These are phyloP conservation scores for Fusarium citri DNA, from an alignment of 2,329 filamentous ascomycete species.

Conservation along the genomic window DNA sequence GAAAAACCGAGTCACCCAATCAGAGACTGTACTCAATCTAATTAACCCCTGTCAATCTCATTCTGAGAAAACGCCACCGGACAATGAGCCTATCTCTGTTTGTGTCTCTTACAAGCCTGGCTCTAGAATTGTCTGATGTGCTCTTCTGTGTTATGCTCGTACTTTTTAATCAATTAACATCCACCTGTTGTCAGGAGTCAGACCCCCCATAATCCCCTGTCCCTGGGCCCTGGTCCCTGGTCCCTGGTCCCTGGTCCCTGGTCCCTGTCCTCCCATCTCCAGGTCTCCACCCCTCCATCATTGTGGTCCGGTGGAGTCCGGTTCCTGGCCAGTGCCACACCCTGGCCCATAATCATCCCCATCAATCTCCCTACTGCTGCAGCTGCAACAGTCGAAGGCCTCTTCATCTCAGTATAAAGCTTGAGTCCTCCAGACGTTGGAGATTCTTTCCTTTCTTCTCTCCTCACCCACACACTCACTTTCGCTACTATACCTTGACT, in stretches of 20 bases:
- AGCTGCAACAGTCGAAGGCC: constrained; percentile 1
- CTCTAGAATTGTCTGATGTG: not conserved
- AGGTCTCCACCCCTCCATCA: constrained; percentile 25
- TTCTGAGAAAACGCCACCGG: constrained; percentile 22
- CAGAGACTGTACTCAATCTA: not conserved
- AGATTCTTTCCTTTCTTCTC: constrained; percentile 50
- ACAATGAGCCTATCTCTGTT: constrained; percentile 30
- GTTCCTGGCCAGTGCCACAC: constrained; percentile 1
- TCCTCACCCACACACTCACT: constrained; percentile 57
- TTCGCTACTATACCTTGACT: constrained; percentile 46
- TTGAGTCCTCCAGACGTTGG: constrained; percentile 55
- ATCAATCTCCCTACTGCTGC: constrained; percentile 34
- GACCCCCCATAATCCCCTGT: constrained; percentile 17
- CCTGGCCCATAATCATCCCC: constrained; percentile 28
- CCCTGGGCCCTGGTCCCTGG: not conserved
- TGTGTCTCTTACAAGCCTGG: constrained; percentile 16
- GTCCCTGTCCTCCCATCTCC: constrained; percentile 10
- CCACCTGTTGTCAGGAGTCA: constrained; percentile 8
- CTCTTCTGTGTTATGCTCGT: constrained; percentile 10
- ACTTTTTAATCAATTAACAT: constrained; percentile 32
- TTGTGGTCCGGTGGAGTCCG: not conserved
- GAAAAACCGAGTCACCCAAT: constrained; percentile 3
- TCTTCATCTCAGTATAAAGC: constrained; percentile 60
- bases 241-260: constrained; percentile 12
- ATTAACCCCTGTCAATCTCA: constrained; percentile 17